Evolutionary conservation across 2,329 filamentous ascomycete genomes (phyloP), one percentile per base, ranked within the genome.

Genomic region (Fusarium drepaniforme): DNA sequence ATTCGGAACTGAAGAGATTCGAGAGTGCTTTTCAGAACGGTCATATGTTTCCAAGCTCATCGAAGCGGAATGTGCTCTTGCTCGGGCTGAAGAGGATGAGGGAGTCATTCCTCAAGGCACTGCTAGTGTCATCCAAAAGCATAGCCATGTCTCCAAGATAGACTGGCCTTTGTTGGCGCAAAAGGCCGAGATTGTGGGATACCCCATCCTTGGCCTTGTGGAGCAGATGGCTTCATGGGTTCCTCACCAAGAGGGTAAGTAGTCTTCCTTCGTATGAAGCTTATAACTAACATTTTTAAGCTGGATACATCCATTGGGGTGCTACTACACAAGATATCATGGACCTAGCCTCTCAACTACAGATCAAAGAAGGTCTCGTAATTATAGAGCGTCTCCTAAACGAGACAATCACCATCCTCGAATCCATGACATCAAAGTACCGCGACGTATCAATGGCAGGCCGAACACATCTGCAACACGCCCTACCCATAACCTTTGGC

Each of bases 311-410:
- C 21, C 88, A 90, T 77, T 90, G 88, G 88, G 89, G 88, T n/a
- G 88, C 88, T 2, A 90, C 88, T 0, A 90, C 89, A 1, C 88
- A 90, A 74, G 88, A 90, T 73, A 90, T 90, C 71, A 90, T 90
- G 88, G 89, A 90, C 74, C 80, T 86, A 3, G 89, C 88, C 1
- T 87, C 85, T 23, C 82, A 89, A 11, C 77, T 90, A 18, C 88
- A 90, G 73, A 88, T 89, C 80, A 86, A 88, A 60, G 73, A 84
- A 16, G 88, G 88, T 0, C 78, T 90, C 15, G 79, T 80, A 4
- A 84, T 90, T 33, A 83, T 90, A 16, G 84, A 88, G 72, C 78
- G 82, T 12, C 82, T 85, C 7, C 79, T 90, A 5, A 72, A 80
- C 6, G 83, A 84, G 7, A 81, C 89, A 11, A 83, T 85, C 40